Evolutionary conservation across 2,329 filamentous ascomycete genomes (phyloP).

Genomic region (Colletotrichum higginsianum): DNA sequence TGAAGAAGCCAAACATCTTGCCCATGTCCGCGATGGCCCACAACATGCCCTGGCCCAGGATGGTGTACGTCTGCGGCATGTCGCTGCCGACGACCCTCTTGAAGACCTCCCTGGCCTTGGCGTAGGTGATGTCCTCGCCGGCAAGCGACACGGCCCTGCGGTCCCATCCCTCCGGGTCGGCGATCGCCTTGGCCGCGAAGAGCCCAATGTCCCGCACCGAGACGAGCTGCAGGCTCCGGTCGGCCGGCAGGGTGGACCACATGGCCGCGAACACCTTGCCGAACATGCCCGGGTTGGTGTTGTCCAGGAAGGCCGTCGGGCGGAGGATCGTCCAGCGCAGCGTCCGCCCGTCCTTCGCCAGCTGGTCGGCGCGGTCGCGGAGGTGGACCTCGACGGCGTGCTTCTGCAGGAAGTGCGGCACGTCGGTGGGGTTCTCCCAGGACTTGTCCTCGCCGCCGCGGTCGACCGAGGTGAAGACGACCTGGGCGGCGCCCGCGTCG

Average conservation of each 20-base stretch:
- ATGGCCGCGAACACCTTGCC: conserved; percentile 48
- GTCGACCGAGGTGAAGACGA: conserved; percentile 48
- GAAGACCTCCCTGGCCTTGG: conserved; percentile 35
- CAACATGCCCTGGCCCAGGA: conserved; percentile 38
- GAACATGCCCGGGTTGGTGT: conserved; percentile 47
- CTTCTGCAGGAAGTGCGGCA: conserved; percentile 47
- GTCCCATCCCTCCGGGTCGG: conserved; percentile 41
- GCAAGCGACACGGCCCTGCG: conserved; percentile 40
- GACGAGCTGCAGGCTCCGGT: conserved; percentile 47
- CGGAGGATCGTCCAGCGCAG: conserved; percentile 47
- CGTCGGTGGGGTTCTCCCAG: conserved; percentile 45
- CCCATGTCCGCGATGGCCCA: conserved; percentile 42
- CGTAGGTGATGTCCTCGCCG: conserved; percentile 42
- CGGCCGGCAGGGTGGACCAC: conserved; percentile 47
- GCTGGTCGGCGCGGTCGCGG: conserved; percentile 37
- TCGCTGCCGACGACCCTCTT: conserved; percentile 32
- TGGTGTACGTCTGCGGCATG: conserved; percentile 38
- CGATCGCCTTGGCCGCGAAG: conserved; percentile 42
- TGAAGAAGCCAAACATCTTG: conserved; percentile 44
- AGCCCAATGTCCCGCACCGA: conserved; percentile 48
- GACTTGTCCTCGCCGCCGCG: conserved; percentile 47
- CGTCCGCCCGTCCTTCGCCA: conserved; percentile 3
- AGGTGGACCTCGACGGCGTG: conserved; percentile 43
- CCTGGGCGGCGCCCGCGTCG: conserved; percentile 62
- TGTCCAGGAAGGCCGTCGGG: conserved; percentile 50